Evolutionary conservation across 805 yeast genomes (phyloP).

Genomic region (Millerozyma miso): DNA sequence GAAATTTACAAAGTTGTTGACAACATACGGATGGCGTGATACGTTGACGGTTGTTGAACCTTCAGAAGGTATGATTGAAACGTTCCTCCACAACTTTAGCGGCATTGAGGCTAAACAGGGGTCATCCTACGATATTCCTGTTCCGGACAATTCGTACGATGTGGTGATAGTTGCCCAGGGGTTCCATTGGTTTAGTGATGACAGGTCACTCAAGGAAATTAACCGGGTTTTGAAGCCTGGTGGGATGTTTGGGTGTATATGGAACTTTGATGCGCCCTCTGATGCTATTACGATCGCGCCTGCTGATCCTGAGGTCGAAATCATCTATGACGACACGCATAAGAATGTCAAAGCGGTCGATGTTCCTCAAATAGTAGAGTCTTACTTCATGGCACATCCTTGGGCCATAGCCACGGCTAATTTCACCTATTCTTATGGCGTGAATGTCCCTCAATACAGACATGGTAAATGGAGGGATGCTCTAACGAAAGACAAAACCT

Average conservation of each 20-base stretch:
- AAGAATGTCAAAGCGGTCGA: not conserved
- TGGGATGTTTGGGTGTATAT: conserved; percentile 51
- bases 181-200: conserved; percentile 64
- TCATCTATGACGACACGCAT: not conserved
- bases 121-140: conserved; percentile 45
- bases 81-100: conserved; percentile 47
- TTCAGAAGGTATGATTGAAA: conserved; percentile 50
- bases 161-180: conserved; percentile 56
- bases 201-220: conserved; percentile 44
- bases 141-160: conserved; percentile 42
- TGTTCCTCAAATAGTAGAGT: conserved; percentile 4
- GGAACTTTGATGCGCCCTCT: conserved; percentile 49
- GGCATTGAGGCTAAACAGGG: conserved; percentile 32
- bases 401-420: conserved; percentile 38
- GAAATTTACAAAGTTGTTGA: conserved; percentile 49
- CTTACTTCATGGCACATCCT: conserved; percentile 17
- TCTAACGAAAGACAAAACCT: conserved; percentile 14
- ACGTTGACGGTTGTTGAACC: conserved; percentile 51
- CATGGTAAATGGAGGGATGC: conserved; percentile 45
- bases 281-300: conserved; percentile 6
- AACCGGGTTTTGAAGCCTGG: conserved; percentile 44
- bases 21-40: conserved; percentile 32
- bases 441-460: conserved; percentile 54
- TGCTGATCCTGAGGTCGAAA: conserved; percentile 1
- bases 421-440: conserved; percentile 33